Evolutionary conservation across 208 protist genomes (phyloP).

Genomic region (Leishmania gerbilli): DNA sequence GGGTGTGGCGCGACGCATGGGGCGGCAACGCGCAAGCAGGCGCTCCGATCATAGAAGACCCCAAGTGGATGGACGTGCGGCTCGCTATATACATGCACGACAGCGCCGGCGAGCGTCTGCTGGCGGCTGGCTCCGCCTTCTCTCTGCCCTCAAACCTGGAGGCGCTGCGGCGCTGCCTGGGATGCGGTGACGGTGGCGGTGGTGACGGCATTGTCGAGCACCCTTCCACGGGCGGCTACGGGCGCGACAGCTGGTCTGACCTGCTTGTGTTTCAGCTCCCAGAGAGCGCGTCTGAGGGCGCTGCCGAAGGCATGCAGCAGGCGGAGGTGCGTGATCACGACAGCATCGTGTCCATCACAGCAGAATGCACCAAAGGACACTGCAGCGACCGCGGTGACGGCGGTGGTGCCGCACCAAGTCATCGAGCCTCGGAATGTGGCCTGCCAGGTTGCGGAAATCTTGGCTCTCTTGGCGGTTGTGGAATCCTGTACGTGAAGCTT

Average conservation of each 20-base stretch:
- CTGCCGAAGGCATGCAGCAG: background rate
- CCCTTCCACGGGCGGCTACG: background rate
- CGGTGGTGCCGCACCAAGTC: background rate
- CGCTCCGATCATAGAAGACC: conserved; percentile 10
- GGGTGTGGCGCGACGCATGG: background rate
- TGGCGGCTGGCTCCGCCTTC: conserved; percentile 27
- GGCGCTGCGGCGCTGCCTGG: conserved; percentile 11
- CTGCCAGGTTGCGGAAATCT: background rate
- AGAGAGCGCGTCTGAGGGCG: background rate
- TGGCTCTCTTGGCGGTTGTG: conserved; percentile 1
- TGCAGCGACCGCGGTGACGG: background rate
- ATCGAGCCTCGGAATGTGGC: background rate
- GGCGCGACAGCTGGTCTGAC: conserved; percentile 41
- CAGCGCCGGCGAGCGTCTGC: conserved; percentile 9
- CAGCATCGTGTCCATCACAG: too few species aligned
- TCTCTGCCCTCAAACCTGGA: conserved; percentile 21
- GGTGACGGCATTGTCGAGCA: background rate
- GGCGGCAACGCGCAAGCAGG: background rate
- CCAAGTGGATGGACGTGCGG: conserved; percentile 25
- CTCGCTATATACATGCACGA: conserved; percentile 26
- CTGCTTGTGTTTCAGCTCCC: conserved; percentile 30
- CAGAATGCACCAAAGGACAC: background rate
- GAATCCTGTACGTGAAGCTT: conserved; percentile 7
- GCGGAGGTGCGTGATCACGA: background rate
- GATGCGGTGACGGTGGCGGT: conserved; percentile 5